These are phyloP conservation scores for Solanum rostratum DNA, from an alignment of 257 asterid species.

Conservation along the genomic window DNA sequence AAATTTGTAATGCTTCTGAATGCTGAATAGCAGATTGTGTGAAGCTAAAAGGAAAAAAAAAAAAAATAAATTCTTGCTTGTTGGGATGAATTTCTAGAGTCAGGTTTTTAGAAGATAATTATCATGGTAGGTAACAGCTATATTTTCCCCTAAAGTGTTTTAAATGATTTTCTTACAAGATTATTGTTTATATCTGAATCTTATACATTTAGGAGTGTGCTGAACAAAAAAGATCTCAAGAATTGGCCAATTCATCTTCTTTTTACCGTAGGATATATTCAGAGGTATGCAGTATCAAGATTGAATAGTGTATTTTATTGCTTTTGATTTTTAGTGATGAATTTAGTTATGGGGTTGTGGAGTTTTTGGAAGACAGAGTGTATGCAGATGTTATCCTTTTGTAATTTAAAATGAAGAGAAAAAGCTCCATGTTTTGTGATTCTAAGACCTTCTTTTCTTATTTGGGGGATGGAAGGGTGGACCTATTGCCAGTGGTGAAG, in stretches of 20 bases:
- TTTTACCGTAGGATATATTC: slow-evolving; percentile 55
- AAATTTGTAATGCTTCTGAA: neutral
- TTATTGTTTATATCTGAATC: neutral
- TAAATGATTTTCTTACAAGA: neutral
- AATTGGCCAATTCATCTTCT: slow-evolving; percentile 38
- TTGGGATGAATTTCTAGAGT: neutral
- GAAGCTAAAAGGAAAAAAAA: neutral
- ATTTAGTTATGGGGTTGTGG: neutral
- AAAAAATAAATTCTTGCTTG: neutral
- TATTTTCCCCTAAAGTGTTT: neutral
- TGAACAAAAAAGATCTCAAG: slow-evolving; percentile 15
- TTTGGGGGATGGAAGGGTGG: neutral
- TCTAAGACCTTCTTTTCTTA: neutral
- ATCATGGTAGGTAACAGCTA: neutral
- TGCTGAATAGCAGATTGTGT: neutral
- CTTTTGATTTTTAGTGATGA: neutral
- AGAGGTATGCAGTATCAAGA: slow-evolving; percentile 27
- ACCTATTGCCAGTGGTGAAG: neutral
- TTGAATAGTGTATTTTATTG: neutral
- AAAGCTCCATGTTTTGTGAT: neutral
- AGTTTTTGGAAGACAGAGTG: neutral
- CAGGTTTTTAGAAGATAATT: neutral
- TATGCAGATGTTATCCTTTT: neutral
- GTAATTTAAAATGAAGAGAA: neutral
- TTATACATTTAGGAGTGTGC: slow-evolving; percentile 17